Base-by-base conservation (phyloP, 2,329 filamentous ascomycete species). In the Aspergillus sclerotialis region DNA sequence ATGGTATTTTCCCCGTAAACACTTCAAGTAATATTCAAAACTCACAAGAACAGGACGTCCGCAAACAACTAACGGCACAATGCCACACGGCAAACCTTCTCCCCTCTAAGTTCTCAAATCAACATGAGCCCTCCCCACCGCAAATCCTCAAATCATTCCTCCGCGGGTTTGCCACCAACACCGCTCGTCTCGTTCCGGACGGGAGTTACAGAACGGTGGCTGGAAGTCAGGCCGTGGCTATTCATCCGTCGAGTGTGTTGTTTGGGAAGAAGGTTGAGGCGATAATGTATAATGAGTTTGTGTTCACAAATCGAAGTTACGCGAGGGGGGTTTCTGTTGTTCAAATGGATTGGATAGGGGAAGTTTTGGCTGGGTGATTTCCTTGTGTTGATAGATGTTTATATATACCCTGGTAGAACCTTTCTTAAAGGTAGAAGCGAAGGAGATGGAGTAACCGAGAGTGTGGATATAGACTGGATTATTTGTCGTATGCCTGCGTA, bases 241-340 rank as follows among this genome's bases (percentile, higher is more conserved):
- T 82, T 25, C 78, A 81, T 38, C 76, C 76, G 1, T 73, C 70
- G 6, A 78, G 73, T 39, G 73, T 76, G 10, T 53, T 80, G 5
- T 77, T 75, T 48, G 73, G 75, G 13, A 71, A 70, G 48, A 75
- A 74, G 43, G 64, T 76, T 5, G 76, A 79, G 55, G 77, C 73
- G 2, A 76, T 82, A 34, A 64, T 81, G 53, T 82, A 78, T 48
- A 77, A 74, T 39, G 77, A 81, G 53, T 80, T 77, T 53, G 75
- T 81, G 3, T 82, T 76, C 49, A 82, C 78, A 13, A 79, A 72
- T 28, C 73, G 73, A 44, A 74, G 73, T 35, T 82, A 79, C 61
- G 78, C 75, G 10, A 64, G 75, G 31, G 70, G 73, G 3, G 77
- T 80, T 6, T 79, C 75, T 55, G 74, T 72, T 1, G 72, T 81